Conservation (phyloP, 257 asterid species). For the Plantago major region DNA sequence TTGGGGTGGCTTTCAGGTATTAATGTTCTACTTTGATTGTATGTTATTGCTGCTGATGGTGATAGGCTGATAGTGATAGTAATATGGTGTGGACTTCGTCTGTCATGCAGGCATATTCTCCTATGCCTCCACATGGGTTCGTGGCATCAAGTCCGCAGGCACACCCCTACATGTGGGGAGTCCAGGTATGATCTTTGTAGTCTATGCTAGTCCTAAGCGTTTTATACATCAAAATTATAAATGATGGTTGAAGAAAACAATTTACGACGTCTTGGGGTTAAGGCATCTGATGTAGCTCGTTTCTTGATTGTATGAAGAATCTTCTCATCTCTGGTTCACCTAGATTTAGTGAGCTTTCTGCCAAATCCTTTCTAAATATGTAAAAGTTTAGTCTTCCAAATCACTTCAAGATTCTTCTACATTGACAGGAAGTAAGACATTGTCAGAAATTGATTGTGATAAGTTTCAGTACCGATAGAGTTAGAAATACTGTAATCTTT, state of each 20-base stretch:
- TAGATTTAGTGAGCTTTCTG: neutral
- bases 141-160: constrained; percentile 82
- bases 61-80: constrained; percentile 12
- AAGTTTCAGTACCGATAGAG: neutral
- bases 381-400: neutral
- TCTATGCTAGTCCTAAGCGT: constrained; percentile 1
- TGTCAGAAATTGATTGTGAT: neutral
- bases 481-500: neutral
- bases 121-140: constrained; percentile 85
- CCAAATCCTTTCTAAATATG: neutral
- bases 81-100: constrained; percentile 15
- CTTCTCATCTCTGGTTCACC: neutral
- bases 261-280: too few species aligned
- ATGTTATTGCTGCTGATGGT: constrained; percentile 8
- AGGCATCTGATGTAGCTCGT: neutral
- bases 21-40: constrained; percentile 12
- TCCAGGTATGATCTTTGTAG: constrained; percentile 52
- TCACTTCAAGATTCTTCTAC: neutral
- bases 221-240: neutral
- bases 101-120: constrained; percentile 69
- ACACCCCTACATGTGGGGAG: constrained; percentile 98
- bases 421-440: neutral
- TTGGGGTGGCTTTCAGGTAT: constrained; percentile 95
- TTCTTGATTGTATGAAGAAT: constrained; percentile 1
- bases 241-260: constrained; percentile 1